These are phyloP conservation scores for Phytophthora constricta DNA, from an alignment of 352 stramenopile species.

Conservation along the genomic window DNA sequence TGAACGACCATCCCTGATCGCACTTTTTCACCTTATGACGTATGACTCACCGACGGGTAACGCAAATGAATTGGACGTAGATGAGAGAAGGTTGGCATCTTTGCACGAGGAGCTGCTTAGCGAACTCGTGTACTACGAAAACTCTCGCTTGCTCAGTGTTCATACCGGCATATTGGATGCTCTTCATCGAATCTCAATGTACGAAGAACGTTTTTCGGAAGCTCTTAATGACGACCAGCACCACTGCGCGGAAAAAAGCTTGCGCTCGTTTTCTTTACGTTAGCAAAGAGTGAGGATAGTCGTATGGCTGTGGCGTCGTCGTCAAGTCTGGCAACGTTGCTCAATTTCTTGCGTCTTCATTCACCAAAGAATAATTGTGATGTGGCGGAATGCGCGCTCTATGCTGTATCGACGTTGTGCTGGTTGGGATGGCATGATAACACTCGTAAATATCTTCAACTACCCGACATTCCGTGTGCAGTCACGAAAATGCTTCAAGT, in stretches of 20 bases:
- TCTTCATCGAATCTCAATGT: conserved; percentile 32
- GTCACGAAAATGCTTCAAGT: conserved; percentile 48
- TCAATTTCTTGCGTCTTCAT: conserved; percentile 42
- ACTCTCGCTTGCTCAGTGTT: conserved; percentile 57
- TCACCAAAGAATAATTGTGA: conserved; percentile 32
- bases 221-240: neutral
- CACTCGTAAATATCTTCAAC: conserved; percentile 42
- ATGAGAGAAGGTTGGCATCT: conserved; percentile 15
- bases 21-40: conserved; percentile 62
- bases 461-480: conserved; percentile 37
- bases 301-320: conserved; percentile 45
- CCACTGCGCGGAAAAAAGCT: conserved; percentile 38
- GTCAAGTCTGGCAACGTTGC: conserved; percentile 43
- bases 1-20: conserved; percentile 50
- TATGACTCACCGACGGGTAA: neutral
- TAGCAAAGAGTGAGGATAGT: conserved; percentile 58
- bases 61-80: neutral
- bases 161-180: conserved; percentile 63
- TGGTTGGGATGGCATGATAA: conserved; percentile 70
- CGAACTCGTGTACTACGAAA: conserved; percentile 61
- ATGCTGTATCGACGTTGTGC: conserved; percentile 57
- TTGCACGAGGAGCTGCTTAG: conserved; percentile 56
- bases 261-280: conserved; percentile 59
- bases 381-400: conserved; percentile 38
- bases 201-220: conserved; percentile 18